Base-by-base conservation (phyloP, 2,329 filamentous ascomycete species). In the Venturia oleaginea region DNA sequence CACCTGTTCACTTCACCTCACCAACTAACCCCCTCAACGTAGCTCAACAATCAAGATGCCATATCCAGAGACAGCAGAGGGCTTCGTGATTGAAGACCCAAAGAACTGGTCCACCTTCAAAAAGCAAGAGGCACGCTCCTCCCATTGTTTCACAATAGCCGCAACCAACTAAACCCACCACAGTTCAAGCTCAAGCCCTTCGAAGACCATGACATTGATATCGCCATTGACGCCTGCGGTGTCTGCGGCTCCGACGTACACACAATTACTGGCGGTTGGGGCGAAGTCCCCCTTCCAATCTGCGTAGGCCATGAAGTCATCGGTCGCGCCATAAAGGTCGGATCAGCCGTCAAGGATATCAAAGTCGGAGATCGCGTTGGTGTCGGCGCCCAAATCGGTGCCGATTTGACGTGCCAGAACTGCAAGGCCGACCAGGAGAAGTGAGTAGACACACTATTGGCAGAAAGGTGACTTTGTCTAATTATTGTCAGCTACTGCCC, bases 181-280 rank as follows among this genome's bases (percentile, higher is more conserved):
- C 17, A 57, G 80, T 91, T 91, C 80, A 84, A 86, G 70, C 86
- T 92, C 65, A 94, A 95, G 80, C 89, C 89, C 22, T 95, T 95
- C 74, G 90, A 88, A 68, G 90, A 92, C 74, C 84, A 90, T 76
- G 91, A 96, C 73, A 85, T 96, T 70, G 91, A 96, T 74, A 85
- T 96, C 77, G 89, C 92, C 80, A 88, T 96, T 71, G 86, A 92
- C 69, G 87, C 84, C 73, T 93, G 90, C 72, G 89, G 90, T 72
- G 80, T 82, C 64, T 82, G 80, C 73, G 78, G 76, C 61, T 78
- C 75, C 48, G 79, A 81, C 67, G 71, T 80, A 37, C 79, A 81
- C 73, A 80, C 76, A 68, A 80, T 79, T 69, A 76, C 71, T 64
- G 79, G 80, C 64, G 86, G 87, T 67, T 90, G 87, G 87, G 86